phyloP scores from a whole-genome alignment of 257 asterid species.

The Nicotiana knightiana region DNA sequence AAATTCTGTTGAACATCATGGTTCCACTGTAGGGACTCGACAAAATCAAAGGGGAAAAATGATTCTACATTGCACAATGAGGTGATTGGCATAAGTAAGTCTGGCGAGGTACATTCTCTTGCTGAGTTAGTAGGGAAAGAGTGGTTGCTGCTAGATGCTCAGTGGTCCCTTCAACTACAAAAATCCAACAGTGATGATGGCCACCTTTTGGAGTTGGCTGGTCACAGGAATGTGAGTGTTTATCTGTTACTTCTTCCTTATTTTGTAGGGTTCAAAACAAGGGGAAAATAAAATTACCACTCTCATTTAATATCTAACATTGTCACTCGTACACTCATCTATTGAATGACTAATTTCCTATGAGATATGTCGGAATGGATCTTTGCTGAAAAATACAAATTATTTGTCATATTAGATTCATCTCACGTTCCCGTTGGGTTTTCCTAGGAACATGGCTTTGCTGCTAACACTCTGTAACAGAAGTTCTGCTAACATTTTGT shows the following conservation, averaged over 20 bases:
- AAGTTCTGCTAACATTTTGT: not conserved
- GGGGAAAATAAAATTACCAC: not conserved
- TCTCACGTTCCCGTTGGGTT: not conserved
- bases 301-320: not conserved
- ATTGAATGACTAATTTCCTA: not conserved
- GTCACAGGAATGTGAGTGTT: slow-evolving; percentile 63
- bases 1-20: slow-evolving; percentile 9
- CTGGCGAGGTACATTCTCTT: slow-evolving; percentile 48
- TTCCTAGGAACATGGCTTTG: not conserved
- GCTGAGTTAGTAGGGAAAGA: slow-evolving; percentile 57
- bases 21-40: slow-evolving; percentile 44
- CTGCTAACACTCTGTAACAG: not conserved
- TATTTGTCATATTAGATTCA: not conserved
- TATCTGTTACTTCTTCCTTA: not conserved
- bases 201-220: slow-evolving; percentile 64
- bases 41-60: slow-evolving; percentile 44
- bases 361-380: not conserved
- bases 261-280: not conserved
- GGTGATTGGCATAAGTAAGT: slow-evolving; percentile 48
- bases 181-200: slow-evolving; percentile 42
- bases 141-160: slow-evolving; percentile 65
- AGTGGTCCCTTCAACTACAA: slow-evolving; percentile 69
- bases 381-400: not conserved
- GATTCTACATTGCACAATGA: slow-evolving; percentile 31
- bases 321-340: not conserved